Evolutionary conservation across 2,329 filamentous ascomycete genomes (phyloP).

Genomic region (Cladosporium sphaerospermum): DNA sequence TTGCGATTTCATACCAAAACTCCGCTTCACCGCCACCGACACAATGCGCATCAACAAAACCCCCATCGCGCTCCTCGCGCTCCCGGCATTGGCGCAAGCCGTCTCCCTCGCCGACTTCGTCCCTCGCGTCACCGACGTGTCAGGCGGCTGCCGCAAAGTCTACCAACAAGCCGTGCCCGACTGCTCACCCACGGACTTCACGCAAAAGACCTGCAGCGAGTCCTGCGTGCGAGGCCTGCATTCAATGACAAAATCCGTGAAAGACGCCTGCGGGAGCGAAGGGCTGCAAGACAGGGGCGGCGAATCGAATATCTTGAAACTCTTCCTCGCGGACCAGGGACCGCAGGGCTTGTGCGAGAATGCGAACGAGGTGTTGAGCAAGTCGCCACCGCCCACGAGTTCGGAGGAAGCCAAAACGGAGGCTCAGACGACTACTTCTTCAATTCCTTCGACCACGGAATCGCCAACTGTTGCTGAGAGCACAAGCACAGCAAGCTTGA

Average conservation of each 20-base stretch:
- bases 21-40: not conserved
- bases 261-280: conserved; percentile 29
- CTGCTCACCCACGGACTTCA: conserved; percentile 38
- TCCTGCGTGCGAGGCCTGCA: conserved; percentile 37
- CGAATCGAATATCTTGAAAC: conserved; percentile 34
- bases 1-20: not conserved
- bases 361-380: conserved; percentile 18
- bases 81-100: conserved; percentile 25
- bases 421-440: conserved; percentile 9
- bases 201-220: conserved; percentile 25
- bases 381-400: conserved; percentile 10
- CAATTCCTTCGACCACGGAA: conserved; percentile 2
- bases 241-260: conserved; percentile 30
- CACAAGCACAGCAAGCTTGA: conserved; percentile 15
- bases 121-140: conserved; percentile 36
- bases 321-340: conserved; percentile 37
- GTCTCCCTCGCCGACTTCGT: conserved; percentile 42
- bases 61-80: conserved; percentile 19
- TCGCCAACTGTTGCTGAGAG: conserved; percentile 14
- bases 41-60: conserved; percentile 14
- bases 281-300: conserved; percentile 20
- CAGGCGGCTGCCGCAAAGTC: conserved; percentile 32
- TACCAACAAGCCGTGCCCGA: conserved; percentile 38
- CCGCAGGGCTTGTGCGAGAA: conserved; percentile 35
- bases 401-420: not conserved